Conservation (phyloP, 2,329 filamentous ascomycete genomes). For the Emergomyces pasteurianus region DNA sequence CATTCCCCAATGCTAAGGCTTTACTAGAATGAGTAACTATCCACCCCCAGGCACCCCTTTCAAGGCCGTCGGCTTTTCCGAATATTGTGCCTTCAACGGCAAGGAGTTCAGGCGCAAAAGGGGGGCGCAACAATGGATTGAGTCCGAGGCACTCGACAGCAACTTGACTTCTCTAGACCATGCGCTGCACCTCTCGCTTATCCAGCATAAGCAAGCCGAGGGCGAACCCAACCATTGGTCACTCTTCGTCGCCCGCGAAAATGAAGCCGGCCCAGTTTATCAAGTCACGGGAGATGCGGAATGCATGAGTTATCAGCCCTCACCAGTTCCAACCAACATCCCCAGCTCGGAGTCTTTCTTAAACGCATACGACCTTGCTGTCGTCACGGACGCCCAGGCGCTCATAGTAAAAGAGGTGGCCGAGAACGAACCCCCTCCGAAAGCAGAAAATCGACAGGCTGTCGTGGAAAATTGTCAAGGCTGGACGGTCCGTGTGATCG, state of each 20-base stretch:
- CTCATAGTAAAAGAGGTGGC: conserved; percentile 11
- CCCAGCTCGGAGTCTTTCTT: conserved; percentile 4
- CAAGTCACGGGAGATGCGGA: conserved; percentile 18
- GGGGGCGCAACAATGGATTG: conserved; percentile 13
- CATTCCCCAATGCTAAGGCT: background rate
- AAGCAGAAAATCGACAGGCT: conserved; percentile 10
- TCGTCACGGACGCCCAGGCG: conserved; percentile 9
- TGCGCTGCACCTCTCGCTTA: conserved; percentile 13
- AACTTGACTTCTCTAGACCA: background rate
- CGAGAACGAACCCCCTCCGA: conserved; percentile 12
- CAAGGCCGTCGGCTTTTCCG: conserved; percentile 11
- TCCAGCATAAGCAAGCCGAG: conserved; percentile 11
- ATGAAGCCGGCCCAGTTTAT: conserved; percentile 14
- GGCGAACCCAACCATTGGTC: conserved; percentile 16
- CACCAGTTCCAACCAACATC: conserved; percentile 7
- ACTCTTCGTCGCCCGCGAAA: conserved; percentile 16
- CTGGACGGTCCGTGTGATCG: conserved; percentile 16
- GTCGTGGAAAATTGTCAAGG: conserved; percentile 18
- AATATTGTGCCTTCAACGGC: conserved; percentile 13
- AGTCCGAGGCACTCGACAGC: conserved; percentile 1
- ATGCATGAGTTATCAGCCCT: conserved; percentile 15
- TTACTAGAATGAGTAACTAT: background rate
- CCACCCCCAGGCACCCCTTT: conserved; percentile 2
- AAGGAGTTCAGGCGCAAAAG: conserved; percentile 9
- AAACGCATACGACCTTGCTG: conserved; percentile 12